Conservation (phyloP, 2,329 filamentous ascomycete species). For the Orbilia oligospora region DNA sequence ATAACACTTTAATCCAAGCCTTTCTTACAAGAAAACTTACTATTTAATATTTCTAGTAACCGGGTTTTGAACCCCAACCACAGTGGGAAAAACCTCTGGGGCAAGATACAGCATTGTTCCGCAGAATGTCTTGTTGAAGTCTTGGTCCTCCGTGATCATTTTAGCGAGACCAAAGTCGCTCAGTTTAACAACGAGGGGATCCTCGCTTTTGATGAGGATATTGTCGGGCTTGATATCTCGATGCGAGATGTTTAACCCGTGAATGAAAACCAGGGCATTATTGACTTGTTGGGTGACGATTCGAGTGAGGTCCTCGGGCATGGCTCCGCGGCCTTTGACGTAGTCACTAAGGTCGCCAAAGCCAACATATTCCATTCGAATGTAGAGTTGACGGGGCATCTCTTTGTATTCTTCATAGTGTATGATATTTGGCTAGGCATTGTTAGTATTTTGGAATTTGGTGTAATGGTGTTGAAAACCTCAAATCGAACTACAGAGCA, state of each 20-base stretch:
- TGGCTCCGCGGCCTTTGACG: slow-evolving; percentile 74
- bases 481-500: slow-evolving; percentile 69
- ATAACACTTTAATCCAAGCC: slow-evolving; percentile 68
- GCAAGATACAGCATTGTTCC: slow-evolving; percentile 96
- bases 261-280: slow-evolving; percentile 86
- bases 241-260: slow-evolving; percentile 90
- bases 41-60: slow-evolving; percentile 61
- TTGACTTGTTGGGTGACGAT: slow-evolving; percentile 82
- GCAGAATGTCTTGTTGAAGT: slow-evolving; percentile 95
- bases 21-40: slow-evolving; percentile 61
- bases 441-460: slow-evolving; percentile 50
- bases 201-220: slow-evolving; percentile 82
- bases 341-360: slow-evolving; percentile 85
- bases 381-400: slow-evolving; percentile 84
- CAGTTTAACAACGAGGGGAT: slow-evolving; percentile 86
- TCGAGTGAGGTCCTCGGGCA: slow-evolving; percentile 79
- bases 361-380: slow-evolving; percentile 95
- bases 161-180: slow-evolving; percentile 98
- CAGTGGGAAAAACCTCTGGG: slow-evolving; percentile 88
- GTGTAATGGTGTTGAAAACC: neutral
- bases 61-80: slow-evolving; percentile 58
- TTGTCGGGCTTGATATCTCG: slow-evolving; percentile 99
- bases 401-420: slow-evolving; percentile 91
- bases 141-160: slow-evolving; percentile 89
- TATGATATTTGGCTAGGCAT: slow-evolving; percentile 82